Conservation (phyloP, 306 rosid species). For the Prunus kanzakura region DNA sequence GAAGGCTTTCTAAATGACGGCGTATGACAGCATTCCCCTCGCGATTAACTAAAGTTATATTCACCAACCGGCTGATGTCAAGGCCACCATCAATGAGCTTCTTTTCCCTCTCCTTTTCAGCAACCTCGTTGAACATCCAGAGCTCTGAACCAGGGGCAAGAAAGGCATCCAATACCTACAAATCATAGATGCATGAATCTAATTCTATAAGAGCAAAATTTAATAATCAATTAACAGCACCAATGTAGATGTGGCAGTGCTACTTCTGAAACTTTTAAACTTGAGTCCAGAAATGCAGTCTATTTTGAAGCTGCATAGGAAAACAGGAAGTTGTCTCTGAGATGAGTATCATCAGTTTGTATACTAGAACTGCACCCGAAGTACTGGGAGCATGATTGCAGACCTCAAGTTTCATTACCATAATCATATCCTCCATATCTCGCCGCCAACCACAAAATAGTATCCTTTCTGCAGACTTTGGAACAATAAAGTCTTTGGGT, state of each 20-base stretch:
- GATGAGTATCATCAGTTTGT: conserved; percentile 21
- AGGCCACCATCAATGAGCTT: conserved; percentile 88
- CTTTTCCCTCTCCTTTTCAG: conserved; percentile 76
- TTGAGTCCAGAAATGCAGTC: conserved; percentile 16
- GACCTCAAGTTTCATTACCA: conserved; percentile 56
- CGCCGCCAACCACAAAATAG: conserved; percentile 94
- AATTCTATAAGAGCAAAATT: conserved; percentile 2
- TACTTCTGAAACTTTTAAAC: conserved; percentile 2
- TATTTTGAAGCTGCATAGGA: conserved; percentile 10
- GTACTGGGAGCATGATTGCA: conserved; percentile 28
- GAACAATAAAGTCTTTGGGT: conserved; percentile 74
- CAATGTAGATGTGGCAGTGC: background rate
- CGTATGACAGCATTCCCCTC: conserved; percentile 96
- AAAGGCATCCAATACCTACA: conserved; percentile 85
- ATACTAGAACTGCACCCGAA: conserved; percentile 27
- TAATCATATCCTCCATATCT: conserved; percentile 95
- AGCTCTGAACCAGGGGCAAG: conserved; percentile 82
- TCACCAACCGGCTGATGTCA: conserved; percentile 66
- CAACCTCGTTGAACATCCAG: conserved; percentile 96
- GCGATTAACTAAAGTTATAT: conserved; percentile 70
- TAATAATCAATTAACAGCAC: background rate
- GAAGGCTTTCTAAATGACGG: conserved; percentile 91
- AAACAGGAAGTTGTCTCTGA: conserved; percentile 10
- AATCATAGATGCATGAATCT: background rate
- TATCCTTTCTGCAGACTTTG: conserved; percentile 73